Percentiles rank a stretch among this genome's conserved stretches.
These are phyloP conservation scores for Diplocarpon mali DNA, from an alignment of 2,329 filamentous ascomycete species.

Conservation along the genomic window DNA sequence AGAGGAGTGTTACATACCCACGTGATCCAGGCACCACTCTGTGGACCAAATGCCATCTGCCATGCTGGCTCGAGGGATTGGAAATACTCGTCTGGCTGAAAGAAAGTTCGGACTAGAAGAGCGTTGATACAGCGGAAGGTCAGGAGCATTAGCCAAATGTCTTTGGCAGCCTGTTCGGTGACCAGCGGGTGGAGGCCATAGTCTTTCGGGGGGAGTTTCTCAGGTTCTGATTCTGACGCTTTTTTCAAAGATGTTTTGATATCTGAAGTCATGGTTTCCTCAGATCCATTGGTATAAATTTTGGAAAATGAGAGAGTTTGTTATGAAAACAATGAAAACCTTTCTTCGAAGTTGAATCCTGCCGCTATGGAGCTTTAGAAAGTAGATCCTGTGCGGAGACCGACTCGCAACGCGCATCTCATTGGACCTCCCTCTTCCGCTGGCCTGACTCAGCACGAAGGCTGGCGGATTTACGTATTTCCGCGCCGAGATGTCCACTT, in stretches of 20 bases:
- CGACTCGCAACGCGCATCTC: too few relatives aligned
- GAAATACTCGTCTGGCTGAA: conserved; percentile 97
- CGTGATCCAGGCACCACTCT: conserved; percentile 81
- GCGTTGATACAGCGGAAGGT: conserved; percentile 71
- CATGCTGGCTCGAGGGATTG: conserved; percentile 93
- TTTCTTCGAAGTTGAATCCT: too few relatives aligned
- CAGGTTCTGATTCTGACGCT: neutral
- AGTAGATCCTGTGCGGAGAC: too few relatives aligned
- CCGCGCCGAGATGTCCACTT: too few relatives aligned
- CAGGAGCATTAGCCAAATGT: conserved; percentile 34
- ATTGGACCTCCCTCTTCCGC: too few relatives aligned
- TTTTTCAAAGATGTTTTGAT: too few relatives aligned
- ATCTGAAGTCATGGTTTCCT: conserved; percentile 6
- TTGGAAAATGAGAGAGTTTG: too few relatives aligned
- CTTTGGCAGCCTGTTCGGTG: conserved; percentile 21
- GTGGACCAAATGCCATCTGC: conserved; percentile 68
- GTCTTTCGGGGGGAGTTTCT: conserved; percentile 7
- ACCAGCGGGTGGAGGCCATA: conserved; percentile 20
- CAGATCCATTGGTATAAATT: neutral
- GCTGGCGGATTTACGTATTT: too few relatives aligned
- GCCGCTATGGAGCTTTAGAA: too few relatives aligned
- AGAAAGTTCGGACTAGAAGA: conserved; percentile 73
- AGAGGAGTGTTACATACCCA: conserved; percentile 54
- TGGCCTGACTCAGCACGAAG: too few relatives aligned
- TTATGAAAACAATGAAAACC: too few relatives aligned